Percentiles rank a stretch among this genome's conserved stretches.
phyloP scores from a whole-genome alignment of 2,329 filamentous ascomycete species.

The Rhinocladiella similis region DNA sequence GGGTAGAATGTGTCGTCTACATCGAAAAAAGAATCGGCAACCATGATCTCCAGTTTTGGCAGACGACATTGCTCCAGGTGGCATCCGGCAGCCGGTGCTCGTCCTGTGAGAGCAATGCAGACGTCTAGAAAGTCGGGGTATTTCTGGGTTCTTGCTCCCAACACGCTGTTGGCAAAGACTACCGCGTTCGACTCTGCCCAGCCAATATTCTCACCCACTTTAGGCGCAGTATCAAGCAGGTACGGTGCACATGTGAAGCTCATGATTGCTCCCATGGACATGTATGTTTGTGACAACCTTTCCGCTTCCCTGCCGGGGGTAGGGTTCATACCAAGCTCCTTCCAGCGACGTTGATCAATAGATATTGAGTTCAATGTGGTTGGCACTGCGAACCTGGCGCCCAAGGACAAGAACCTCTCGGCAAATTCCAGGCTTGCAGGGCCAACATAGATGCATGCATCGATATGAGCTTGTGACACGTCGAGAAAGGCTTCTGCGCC shows the following conservation, averaged over 20 bases:
- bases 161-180: slow-evolving; percentile 48
- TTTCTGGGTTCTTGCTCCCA: slow-evolving; percentile 47
- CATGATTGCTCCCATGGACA: slow-evolving; percentile 42
- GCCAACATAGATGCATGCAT: slow-evolving; percentile 47
- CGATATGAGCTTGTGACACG: slow-evolving; percentile 45
- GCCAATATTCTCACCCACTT: slow-evolving; percentile 41
- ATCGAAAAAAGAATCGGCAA: not conserved
- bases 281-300: slow-evolving; percentile 40
- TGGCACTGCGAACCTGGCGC: slow-evolving; percentile 40
- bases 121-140: slow-evolving; percentile 50
- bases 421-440: slow-evolving; percentile 41
- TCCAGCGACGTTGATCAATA: slow-evolving; percentile 45
- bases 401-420: slow-evolving; percentile 36
- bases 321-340: slow-evolving; percentile 37
- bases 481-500: slow-evolving; percentile 37
- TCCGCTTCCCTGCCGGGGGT: slow-evolving; percentile 34
- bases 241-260: slow-evolving; percentile 51
- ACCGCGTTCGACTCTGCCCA: slow-evolving; percentile 52
- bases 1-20: slow-evolving; percentile 42
- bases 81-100: slow-evolving; percentile 33
- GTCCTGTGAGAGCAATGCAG: slow-evolving; percentile 45
- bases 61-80: slow-evolving; percentile 31
- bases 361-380: slow-evolving; percentile 48
- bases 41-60: slow-evolving; percentile 9
- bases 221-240: slow-evolving; percentile 37